Evolutionary conservation across 768 basidiomycete species (phyloP), one percentile per base, ranked within the genome.

Genomic region (Leccinum uliginosum): DNA sequence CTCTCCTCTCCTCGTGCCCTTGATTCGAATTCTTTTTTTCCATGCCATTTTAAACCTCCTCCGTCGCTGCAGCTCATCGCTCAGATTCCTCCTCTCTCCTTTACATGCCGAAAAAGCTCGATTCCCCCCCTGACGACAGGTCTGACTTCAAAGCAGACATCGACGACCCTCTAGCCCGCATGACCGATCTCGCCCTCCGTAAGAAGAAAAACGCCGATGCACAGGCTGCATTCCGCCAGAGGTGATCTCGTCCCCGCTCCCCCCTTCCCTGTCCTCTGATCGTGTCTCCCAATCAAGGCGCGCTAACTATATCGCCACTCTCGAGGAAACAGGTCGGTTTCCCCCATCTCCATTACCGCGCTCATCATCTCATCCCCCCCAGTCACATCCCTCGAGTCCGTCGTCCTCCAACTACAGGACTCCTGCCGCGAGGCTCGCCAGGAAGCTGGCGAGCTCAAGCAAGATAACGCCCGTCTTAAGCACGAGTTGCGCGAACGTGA

Each of bases 151-250:
- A 77, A 62, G 59, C 70, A 53, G 73, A 75, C 66, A 3, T 71
- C 47, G 71, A 73, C 70, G 67, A 70, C 65, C 59, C 71, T 32
- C 34, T 58, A 26, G 64, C 76, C 46, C 79, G 80, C 60, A 69
- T 85, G 69, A 79, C 85, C 62, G 86, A 89, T 71, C 80, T 86
- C 12, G 84, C 85, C 32, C 77, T 88, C 64, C 77, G 89, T 61
- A 91, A 90, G 76, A 90, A 89, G 78, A 93, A 93, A 76, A 93
- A 93, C 65, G 91, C 91, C 34, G 88, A 91, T 67, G 91, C 91
- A 3, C 91, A 93, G 73, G 90, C 91, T 53, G 89, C 89, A 57
- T 92, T 91, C 71, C 79, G 89, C 60, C 87, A 86, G 50, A 75
- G 89, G 62, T 72, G 50, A 66, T 59, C 60, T 29, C 49, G 30